Base-by-base conservation (phyloP, 768 basidiomycete genomes). In the Erythrobasidium yunnanense region DNA sequence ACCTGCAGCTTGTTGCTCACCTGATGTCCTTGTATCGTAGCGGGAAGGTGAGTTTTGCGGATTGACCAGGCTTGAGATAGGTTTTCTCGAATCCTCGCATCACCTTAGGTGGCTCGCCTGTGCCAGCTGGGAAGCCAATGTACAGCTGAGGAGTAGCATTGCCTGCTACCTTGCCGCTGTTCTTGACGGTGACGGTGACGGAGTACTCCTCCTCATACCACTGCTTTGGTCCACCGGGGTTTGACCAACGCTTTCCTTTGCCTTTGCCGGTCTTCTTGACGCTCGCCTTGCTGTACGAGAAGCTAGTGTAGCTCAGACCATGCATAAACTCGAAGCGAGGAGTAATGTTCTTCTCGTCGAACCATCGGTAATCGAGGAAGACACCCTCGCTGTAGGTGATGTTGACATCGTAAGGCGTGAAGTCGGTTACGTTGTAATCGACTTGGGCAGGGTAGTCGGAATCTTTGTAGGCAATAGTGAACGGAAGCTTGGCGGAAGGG, bases 271-370 rank as follows among this genome's bases (percentile, higher is more conserved):
- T 42, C 30, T 2, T 2, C 8, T 34, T 55, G 35, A 87, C 76
- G 1, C 78, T 69, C 11, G 91, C 77, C 32, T 81, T 77, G 46
- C 80, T 82, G 74, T 89, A 92, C 32, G 81, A 76, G 75, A 92
- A 96, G 1, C 77, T 81, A 38, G 91, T 86, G 78, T 95, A 96
- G 63, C 84, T 87, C 72, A 92, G 75, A 0, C 91, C 91, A 73
- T 84, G 92, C 3, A 91, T 91, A 74, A 96, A 96, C 73, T 88
- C 87, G 72, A 83, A 76, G 30, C 75, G 69, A 0, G 75, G 75
- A 13, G 66, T 70, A 35, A 73, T 71, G 75, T 83, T 77, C 65
- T 84, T 81, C 82, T 83, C 80, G 60, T 87, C 85, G 68, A 87
- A 86, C 75, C 82, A 80, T 11, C 85, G 80, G 65, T 84, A 83